Base-by-base conservation (phyloP, 495 filamentous ascomycete species). In the Hypoxylon intermedium region DNA sequence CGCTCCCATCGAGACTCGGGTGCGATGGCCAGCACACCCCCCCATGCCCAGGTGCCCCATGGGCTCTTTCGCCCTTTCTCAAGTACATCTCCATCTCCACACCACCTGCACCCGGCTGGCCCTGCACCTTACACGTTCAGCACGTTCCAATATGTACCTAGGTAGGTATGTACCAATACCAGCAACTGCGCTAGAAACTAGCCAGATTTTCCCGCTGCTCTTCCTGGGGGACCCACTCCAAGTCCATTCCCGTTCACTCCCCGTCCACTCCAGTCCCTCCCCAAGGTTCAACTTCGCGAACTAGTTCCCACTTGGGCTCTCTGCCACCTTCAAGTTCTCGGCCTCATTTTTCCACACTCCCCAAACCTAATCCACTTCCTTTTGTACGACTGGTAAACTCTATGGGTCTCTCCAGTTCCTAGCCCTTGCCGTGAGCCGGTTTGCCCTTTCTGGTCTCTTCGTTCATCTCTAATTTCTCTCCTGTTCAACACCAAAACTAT, bases 321-420 rank as follows among this genome's bases (percentile, higher is more conserved):
- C 58, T 51, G 38, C 44, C 45, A 62, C 52, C 37, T 51, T 61
- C 51, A 56, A 38, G 45, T 65, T 65, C 62, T 65, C 62, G 62
- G 62, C 62, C 62, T 65, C 62, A 65, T 65, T 65, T 49, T 56
- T 60, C 51, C 60, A 59, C 43, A 47, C 47, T 55, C 55, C 38
- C 48, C 60, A 58, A 43, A 49, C 54, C 44, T 42, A 54, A 46
- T 46, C 55, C 55, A 59, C 54, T 55, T 26, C 45, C 34, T 43
- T 51, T 31, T 52, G 37, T 47, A 34, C 38, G 21, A 42, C 18
- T 55, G 43, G 54, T 51, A 41, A 42, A 55, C 51, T 44, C 24
- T 49, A 65, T 65, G 62, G 62, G 62, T 59, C 46, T 55, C 16
- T 60, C 23, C 18, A 52, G 31, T 65, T 56, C 62, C 41, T 65